phyloP scores from a whole-genome alignment of 441 rosid genomes.

The Pelargonium cotyledonis region DNA sequence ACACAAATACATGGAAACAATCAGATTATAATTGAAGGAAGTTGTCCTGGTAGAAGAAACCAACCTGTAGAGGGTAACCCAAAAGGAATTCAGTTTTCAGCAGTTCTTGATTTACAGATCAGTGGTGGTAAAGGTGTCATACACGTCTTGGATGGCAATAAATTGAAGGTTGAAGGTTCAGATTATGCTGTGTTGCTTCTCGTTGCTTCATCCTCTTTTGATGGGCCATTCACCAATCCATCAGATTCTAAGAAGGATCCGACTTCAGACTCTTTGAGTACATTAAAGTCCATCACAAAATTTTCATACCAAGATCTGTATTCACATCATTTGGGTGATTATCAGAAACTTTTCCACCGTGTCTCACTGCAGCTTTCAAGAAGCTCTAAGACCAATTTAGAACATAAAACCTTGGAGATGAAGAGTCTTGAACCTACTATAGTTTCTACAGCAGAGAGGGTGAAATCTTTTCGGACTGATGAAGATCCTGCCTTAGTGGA shows the following conservation, averaged over 20 bases:
- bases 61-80: conserved; percentile 49
- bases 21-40: conserved; percentile 61
- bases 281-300: conserved; percentile 38
- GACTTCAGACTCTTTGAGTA: conserved; percentile 38
- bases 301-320: conserved; percentile 59
- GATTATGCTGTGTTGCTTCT: conserved; percentile 72
- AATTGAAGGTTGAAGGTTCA: conserved; percentile 53
- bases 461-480: conserved; percentile 61
- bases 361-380: conserved; percentile 61
- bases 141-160: conserved; percentile 44
- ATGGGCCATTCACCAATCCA: conserved; percentile 66
- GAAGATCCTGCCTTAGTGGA: conserved; percentile 86
- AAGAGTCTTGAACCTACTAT: conserved; percentile 20
- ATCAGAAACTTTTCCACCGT: conserved; percentile 68
- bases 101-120: conserved; percentile 56
- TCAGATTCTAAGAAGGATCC: conserved; percentile 62
- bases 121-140: conserved; percentile 39
- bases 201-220: conserved; percentile 81
- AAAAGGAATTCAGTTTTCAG: conserved; percentile 64
- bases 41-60: conserved; percentile 61
- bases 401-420: conserved; percentile 18
- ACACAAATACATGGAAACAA: conserved; percentile 37
- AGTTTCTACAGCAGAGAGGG: conserved; percentile 69
- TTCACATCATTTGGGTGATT: conserved; percentile 58
- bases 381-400: conserved; percentile 26